These are phyloP conservation scores for Austroboletus niveus DNA, from an alignment of 1,284 basidiomycete genomes.

Conservation along the genomic window DNA sequence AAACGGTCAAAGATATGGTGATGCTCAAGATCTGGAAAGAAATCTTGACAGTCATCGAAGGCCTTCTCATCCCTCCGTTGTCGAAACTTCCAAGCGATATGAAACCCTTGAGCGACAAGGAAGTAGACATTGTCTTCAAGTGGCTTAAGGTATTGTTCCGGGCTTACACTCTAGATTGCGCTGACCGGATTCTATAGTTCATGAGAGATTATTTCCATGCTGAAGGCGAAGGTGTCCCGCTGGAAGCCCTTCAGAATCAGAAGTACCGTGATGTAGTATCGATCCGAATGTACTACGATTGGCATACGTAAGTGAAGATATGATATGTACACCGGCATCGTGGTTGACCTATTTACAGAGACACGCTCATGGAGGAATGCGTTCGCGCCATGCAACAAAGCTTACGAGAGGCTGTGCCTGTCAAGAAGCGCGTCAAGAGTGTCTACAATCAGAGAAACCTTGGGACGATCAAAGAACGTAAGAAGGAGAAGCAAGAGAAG, in stretches of 20 bases:
- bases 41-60: constrained; percentile 85
- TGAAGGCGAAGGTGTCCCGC: constrained; percentile 86
- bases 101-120: constrained; percentile 89
- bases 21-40: constrained; percentile 98
- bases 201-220: constrained; percentile 95
- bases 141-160: constrained; percentile 78
- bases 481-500: constrained; percentile 84
- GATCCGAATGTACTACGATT: constrained; percentile 91
- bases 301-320: constrained; percentile 67
- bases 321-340: background rate
- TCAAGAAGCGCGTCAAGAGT: constrained; percentile 88
- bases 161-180: background rate
- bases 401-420: constrained; percentile 68
- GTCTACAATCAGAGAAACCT: constrained; percentile 89
- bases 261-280: constrained; percentile 93
- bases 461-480: constrained; percentile 94
- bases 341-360: constrained; percentile 44
- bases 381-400: constrained; percentile 89
- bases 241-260: constrained; percentile 90
- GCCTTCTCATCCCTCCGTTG: constrained; percentile 87
- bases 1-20: constrained; percentile 87
- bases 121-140: constrained; percentile 97
- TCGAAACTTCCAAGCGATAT: constrained; percentile 88
- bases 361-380: constrained; percentile 94
- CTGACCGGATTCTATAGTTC: constrained; percentile 53